Evolutionary conservation across 352 stramenopile species (phyloP), one percentile per base, ranked within the genome.

Genomic region (Phytopythium chamaehyphon): DNA sequence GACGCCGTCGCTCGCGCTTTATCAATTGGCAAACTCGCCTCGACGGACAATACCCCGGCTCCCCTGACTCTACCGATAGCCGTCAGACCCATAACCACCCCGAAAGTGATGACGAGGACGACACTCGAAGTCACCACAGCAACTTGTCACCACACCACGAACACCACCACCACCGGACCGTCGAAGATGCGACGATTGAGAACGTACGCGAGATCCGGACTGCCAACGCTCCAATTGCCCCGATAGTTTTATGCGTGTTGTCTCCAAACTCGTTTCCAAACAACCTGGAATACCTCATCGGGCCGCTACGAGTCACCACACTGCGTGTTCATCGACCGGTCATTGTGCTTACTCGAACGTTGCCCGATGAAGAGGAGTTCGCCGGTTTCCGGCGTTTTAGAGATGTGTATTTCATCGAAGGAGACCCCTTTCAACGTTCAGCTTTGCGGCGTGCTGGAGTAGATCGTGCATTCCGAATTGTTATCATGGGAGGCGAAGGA

Each of bases 201-300:
- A 69, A 88, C 15, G 62, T 88, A 16, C 43, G 53, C 8, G 60
- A 79, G 24, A 66, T 92, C 26, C 66, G 28, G 9, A 10, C 28
- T 33, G 5, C 28, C 28, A 33, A 72, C 2, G 59, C 86, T n/a
- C 59, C 65, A 3, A 47, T 76, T 0, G 56, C 70, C 14, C 82
- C 83, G 28, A 89, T 94, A 18, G 75, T 91, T 31, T 64, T 94
- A 3, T 92, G 79, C 51, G 64, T 92, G 6, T 64, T 86, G 21
- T 79, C 76, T 0, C 45, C 71, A 3, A 71, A 57, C 21, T 51
- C 69, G 11, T 94, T 92, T 60, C 69, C 76, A 12, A 76, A 84
- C 51, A 74, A 92, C 40, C 61, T 92, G 16, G 82, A 91, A 62
- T 89, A 90, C 47, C 57, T 94, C 8, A 77, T 92, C 43, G 76